Conservation (phyloP, 768 basidiomycete genomes). For the Lepiota brunneoincarnata region DNA sequence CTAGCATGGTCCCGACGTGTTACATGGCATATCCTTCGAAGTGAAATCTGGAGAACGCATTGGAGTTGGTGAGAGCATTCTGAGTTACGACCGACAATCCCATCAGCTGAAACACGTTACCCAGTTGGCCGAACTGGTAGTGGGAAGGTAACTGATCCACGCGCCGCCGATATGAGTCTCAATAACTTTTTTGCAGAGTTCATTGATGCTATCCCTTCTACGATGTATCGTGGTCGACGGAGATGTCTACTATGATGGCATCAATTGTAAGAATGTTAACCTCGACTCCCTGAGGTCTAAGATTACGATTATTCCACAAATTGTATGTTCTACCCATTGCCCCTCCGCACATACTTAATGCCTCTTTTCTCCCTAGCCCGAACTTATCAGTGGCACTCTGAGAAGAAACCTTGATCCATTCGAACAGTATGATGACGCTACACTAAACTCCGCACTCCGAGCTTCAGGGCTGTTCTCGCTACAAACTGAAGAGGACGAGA, state of each 20-base stretch:
- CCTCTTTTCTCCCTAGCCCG: constrained; percentile 24
- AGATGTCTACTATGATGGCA: constrained; percentile 48
- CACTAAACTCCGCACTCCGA: constrained; percentile 32
- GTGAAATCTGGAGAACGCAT: constrained; percentile 58
- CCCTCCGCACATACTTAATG: background rate
- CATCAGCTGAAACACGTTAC: no score
- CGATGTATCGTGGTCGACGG: constrained; percentile 53
- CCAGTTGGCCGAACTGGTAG: constrained; percentile 24
- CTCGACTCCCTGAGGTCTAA: constrained; percentile 51
- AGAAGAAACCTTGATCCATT: constrained; percentile 64
- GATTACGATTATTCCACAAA: constrained; percentile 55
- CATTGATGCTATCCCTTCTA: constrained; percentile 44
- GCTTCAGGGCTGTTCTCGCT: constrained; percentile 31
- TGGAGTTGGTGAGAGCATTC: constrained; percentile 31
- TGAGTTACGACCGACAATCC: background rate
- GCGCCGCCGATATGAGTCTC: background rate
- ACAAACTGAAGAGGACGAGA: constrained; percentile 39
- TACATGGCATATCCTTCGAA: constrained; percentile 47
- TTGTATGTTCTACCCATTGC: background rate
- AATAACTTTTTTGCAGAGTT: constrained; percentile 16
- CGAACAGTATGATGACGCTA: constrained; percentile 46
- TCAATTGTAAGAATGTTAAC: constrained; percentile 43
- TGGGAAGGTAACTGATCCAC: constrained; percentile 18
- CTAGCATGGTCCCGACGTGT: constrained; percentile 39
- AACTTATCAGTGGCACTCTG: constrained; percentile 55